phyloP scores from a whole-genome alignment of 2,329 filamentous ascomycete genomes.

The Catunica adiposa region DNA sequence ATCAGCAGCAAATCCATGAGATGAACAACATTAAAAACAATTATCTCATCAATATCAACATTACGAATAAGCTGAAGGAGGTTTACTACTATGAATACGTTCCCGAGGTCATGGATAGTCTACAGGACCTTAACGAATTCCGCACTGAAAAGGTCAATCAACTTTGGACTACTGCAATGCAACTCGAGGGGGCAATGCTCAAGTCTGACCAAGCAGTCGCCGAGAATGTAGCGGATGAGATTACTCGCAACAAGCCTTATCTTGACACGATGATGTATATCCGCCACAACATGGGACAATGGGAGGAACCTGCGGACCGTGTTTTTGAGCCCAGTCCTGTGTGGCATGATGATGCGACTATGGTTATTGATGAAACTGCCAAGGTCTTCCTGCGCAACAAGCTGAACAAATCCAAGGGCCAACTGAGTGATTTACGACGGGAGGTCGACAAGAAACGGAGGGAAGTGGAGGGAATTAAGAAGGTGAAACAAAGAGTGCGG shows the following conservation, averaged over 20 bases:
- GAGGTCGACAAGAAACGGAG: conserved; percentile 74
- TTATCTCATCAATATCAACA: conserved; percentile 91
- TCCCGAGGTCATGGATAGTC: conserved; percentile 77
- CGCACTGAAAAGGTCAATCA: conserved; percentile 68
- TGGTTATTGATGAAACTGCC: conserved; percentile 72
- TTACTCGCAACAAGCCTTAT: conserved; percentile 70
- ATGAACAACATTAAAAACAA: conserved; percentile 98
- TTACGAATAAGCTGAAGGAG: conserved; percentile 95
- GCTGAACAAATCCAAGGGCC: conserved; percentile 73
- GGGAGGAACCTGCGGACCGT: conserved; percentile 73
- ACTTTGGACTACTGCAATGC: conserved; percentile 66
- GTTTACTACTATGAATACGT: conserved; percentile 96
- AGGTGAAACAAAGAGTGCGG: conserved; percentile 56
- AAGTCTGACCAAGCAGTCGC: conserved; percentile 56
- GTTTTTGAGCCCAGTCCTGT: conserved; percentile 86
- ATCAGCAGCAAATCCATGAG: conserved; percentile 79
- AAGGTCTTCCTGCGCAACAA: conserved; percentile 87
- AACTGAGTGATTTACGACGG: conserved; percentile 60
- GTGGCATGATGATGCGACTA: conserved; percentile 83
- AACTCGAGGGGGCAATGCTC: conserved; percentile 66
- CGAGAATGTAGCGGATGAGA: conserved; percentile 59
- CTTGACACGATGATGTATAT: conserved; percentile 98
- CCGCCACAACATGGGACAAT: conserved; percentile 68
- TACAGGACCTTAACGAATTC: conserved; percentile 88
- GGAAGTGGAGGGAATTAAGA: conserved; percentile 66